Evolutionary conservation across 108 stramenopile species (phyloP).

Genomic region (Epipyxis sp.): DNA sequence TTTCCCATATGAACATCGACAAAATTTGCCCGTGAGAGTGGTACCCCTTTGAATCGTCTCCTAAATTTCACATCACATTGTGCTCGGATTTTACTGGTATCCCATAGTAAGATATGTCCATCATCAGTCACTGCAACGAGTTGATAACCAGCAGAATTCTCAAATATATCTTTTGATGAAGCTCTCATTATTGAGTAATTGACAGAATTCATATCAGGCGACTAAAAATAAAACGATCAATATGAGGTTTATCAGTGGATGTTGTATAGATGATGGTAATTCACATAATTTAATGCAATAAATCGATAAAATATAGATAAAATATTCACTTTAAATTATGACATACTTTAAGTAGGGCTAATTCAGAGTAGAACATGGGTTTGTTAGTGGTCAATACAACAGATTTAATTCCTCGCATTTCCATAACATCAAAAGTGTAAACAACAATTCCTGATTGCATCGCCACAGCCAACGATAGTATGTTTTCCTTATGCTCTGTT

Average conservation of each 20-base stretch:
- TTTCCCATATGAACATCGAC: too few relatives aligned
- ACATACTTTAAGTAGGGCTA: too few relatives aligned
- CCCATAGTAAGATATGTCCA: constrained; percentile 20
- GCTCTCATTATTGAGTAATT: constrained; percentile 10
- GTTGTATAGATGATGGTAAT: too few relatives aligned
- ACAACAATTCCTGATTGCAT: neutral
- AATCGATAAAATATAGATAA: too few relatives aligned
- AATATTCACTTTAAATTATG: too few relatives aligned
- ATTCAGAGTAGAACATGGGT: neutral
- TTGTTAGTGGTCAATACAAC: neutral
- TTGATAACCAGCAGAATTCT: neutral
- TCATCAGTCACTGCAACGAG: constrained; percentile 28
- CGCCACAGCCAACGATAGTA: neutral
- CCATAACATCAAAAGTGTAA: constrained; percentile 5
- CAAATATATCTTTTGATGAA: too few relatives aligned
- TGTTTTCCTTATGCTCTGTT: constrained; percentile 5
- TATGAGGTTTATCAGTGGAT: too few relatives aligned
- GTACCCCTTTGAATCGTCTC: too few relatives aligned
- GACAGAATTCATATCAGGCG: neutral
- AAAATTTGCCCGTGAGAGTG: too few relatives aligned
- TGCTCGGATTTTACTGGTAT: neutral
- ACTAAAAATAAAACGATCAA: neutral
- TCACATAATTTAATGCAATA: too few relatives aligned
- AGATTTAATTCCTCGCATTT: neutral
- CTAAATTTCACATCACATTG: neutral